Evolutionary conservation across 176 grass and related monocot species (phyloP).

Genomic region (Oryza glumipatula): DNA sequence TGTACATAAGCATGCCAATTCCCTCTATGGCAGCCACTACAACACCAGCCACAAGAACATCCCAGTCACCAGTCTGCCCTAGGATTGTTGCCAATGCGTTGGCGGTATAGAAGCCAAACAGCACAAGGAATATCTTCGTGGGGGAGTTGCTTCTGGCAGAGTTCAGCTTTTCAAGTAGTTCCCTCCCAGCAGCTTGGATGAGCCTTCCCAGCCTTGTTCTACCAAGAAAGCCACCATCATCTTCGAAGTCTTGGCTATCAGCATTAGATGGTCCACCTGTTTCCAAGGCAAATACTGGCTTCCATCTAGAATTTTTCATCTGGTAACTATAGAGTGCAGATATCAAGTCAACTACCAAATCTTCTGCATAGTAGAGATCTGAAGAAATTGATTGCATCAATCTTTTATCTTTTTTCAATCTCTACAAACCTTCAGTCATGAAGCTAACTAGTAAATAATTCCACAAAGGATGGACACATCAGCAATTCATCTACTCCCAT

Average conservation of each 20-base stretch:
- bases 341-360: constrained; percentile 10
- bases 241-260: constrained; percentile 58
- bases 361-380: neutral
- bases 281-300: constrained; percentile 66
- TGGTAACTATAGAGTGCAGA: constrained; percentile 49
- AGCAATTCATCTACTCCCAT: too few relatives aligned
- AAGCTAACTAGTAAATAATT: too few relatives aligned
- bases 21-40: constrained; percentile 85
- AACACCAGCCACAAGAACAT: constrained; percentile 92
- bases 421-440: too few relatives aligned
- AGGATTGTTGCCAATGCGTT: constrained; percentile 93
- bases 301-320: constrained; percentile 60
- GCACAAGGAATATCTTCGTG: constrained; percentile 88
- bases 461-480: too few relatives aligned
- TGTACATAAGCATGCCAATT: constrained; percentile 95
- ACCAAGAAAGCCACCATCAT: constrained; percentile 57
- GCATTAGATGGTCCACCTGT: constrained; percentile 60
- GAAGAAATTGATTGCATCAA: neutral
- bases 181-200: constrained; percentile 58
- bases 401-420: too few relatives aligned
- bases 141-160: constrained; percentile 70
- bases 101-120: constrained; percentile 92
- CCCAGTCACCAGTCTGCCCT: constrained; percentile 97
- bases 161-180: constrained; percentile 80
- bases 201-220: constrained; percentile 80